phyloP scores from a whole-genome alignment of 106 monocot species.

The Dioscorea dumetorum region DNA sequence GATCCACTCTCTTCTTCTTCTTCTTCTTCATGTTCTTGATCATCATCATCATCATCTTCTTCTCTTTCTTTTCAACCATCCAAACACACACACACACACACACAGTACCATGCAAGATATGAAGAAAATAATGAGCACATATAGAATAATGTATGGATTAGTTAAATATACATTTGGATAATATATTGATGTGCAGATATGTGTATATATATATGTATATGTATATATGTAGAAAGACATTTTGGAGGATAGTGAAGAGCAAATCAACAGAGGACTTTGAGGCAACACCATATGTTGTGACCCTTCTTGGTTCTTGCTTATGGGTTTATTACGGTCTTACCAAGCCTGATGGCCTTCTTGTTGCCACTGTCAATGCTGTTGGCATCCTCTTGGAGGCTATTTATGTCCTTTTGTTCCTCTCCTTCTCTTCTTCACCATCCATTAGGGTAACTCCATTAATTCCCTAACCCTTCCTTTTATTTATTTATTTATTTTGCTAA shows the following conservation, averaged over 20 bases:
- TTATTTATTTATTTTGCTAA: no score
- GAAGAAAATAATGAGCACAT: background rate
- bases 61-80: no score
- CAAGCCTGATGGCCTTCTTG: slow-evolving; percentile 27
- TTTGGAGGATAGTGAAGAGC: slow-evolving; percentile 41
- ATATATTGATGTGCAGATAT: background rate
- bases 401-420: background rate
- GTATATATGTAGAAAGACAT: slow-evolving; percentile 29
- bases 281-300: slow-evolving; percentile 36
- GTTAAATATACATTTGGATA: no score
- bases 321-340: slow-evolving; percentile 58
- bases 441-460: background rate
- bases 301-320: slow-evolving; percentile 42
- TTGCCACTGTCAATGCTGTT: background rate
- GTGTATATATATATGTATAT: background rate
- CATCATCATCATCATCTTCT: no score
- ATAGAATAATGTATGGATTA: background rate
- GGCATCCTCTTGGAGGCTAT: background rate
- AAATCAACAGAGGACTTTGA: slow-evolving; percentile 46
- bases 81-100: no score
- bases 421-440: background rate
- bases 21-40: no score
- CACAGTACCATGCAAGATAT: background rate
- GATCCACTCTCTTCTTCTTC: no score
- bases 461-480: background rate